Percentiles rank a stretch among this genome's conserved stretches.
Conservation (phyloP, 202 grass and related monocot genomes). For the Cymbopogon flexuosus region DNA sequence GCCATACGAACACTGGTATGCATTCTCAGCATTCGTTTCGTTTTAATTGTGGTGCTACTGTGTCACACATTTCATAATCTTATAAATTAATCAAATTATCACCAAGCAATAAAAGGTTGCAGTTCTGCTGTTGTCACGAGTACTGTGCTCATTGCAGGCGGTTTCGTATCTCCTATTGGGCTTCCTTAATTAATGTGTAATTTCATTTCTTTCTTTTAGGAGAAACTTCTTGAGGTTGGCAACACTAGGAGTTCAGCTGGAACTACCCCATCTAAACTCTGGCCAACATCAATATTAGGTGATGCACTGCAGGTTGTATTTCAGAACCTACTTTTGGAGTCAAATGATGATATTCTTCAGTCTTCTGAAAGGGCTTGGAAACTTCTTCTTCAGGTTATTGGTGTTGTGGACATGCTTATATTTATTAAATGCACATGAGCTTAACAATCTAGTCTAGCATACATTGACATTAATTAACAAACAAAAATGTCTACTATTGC, state of each 20-base stretch:
- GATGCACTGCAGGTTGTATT: conserved; percentile 90
- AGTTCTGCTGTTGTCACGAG: conserved; percentile 3
- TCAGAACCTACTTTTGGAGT: conserved; percentile 96
- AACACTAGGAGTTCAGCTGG: conserved; percentile 55
- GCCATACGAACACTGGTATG: conserved; percentile 91
- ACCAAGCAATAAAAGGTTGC: neutral
- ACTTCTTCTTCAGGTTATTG: conserved; percentile 83
- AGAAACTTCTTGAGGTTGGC: conserved; percentile 89
- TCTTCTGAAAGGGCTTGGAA: conserved; percentile 94
- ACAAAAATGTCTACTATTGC: conserved; percentile 37
- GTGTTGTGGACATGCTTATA: conserved; percentile 13
- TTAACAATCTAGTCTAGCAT: conserved; percentile 13
- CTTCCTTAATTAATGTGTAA: conserved; percentile 31
- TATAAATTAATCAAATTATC: conserved; percentile 5
- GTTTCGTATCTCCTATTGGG: conserved; percentile 23
- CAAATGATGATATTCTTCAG: conserved; percentile 90
- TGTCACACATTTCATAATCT: neutral
- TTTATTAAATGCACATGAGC: conserved; percentile 18
- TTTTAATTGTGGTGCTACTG: conserved; percentile 6
- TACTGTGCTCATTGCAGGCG: conserved; percentile 5
- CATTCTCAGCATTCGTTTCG: conserved; percentile 13
- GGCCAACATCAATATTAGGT: conserved; percentile 76
- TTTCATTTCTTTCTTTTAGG: conserved; percentile 48
- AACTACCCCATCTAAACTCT: conserved; percentile 49
- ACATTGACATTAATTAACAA: conserved; percentile 37